Evolutionary conservation across 2,329 filamentous ascomycete genomes (phyloP).

Genomic region (Trichoderma sp.): DNA sequence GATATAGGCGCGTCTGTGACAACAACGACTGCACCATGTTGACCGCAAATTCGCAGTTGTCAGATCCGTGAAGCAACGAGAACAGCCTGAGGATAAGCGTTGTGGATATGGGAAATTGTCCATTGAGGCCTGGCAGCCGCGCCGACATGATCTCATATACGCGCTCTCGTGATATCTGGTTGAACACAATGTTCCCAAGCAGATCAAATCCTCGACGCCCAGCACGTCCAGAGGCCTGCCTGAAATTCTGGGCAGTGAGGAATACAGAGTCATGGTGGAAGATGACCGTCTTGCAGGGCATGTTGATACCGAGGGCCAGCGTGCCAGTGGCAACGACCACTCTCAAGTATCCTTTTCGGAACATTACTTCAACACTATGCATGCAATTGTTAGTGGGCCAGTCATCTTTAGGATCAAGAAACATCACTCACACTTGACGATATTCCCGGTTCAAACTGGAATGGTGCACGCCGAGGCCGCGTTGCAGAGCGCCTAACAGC

Average conservation of each 20-base stretch:
- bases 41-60: slow-evolving; percentile 58
- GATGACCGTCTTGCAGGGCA: slow-evolving; percentile 79
- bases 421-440: slow-evolving; percentile 54
- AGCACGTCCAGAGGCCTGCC: slow-evolving; percentile 72
- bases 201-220: slow-evolving; percentile 78
- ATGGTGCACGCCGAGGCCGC: slow-evolving; percentile 75
- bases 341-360: slow-evolving; percentile 67
- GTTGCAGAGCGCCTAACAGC: slow-evolving; percentile 58
- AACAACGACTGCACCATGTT: slow-evolving; percentile 63
- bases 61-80: slow-evolving; percentile 63
- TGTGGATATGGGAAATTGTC: slow-evolving; percentile 75
- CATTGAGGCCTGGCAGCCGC: slow-evolving; percentile 67
- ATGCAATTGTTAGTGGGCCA: neutral
- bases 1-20: slow-evolving; percentile 65
- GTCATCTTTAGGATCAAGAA: neutral
- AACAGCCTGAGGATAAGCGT: slow-evolving; percentile 68
- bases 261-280: slow-evolving; percentile 72
- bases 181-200: slow-evolving; percentile 78
- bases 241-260: slow-evolving; percentile 71
- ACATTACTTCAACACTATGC: slow-evolving; percentile 62
- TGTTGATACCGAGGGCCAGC: slow-evolving; percentile 74
- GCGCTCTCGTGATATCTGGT: slow-evolving; percentile 58
- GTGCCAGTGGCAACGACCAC: slow-evolving; percentile 75
- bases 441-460: slow-evolving; percentile 77
- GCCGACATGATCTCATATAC: slow-evolving; percentile 69